Conservation (phyloP, 306 rosid genomes). For the Inga oerstediana region DNA sequence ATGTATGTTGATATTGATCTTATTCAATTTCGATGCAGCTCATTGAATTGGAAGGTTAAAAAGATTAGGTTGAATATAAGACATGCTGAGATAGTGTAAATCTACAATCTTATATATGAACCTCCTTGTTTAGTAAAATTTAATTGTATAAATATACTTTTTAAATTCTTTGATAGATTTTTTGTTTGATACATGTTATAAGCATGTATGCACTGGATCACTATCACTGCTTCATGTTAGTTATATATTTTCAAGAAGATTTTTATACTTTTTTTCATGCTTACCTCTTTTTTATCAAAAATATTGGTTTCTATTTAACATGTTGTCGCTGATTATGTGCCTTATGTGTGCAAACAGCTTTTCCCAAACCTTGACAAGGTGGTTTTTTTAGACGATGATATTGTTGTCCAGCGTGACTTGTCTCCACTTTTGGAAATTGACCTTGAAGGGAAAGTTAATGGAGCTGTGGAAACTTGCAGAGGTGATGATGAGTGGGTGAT, state of each 20-base stretch:
- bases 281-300: not conserved
- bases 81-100: not conserved
- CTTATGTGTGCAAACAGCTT: constrained; percentile 61
- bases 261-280: not conserved
- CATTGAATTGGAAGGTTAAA: not conserved
- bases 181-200: not conserved
- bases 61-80: not conserved
- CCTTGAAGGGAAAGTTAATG: constrained; percentile 55
- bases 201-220: not conserved
- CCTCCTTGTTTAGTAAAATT: not conserved
- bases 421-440: constrained; percentile 59
- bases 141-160: not conserved
- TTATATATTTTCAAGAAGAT: not conserved
- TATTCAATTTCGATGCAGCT: not conserved
- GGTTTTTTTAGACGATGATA: constrained; percentile 55
- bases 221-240: not conserved
- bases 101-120: not conserved
- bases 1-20: not conserved
- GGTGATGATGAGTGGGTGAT: constrained; percentile 62
- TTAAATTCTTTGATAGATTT: not conserved
- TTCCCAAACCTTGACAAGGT: constrained; percentile 96
- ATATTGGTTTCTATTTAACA: constrained; percentile 8
- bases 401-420: constrained; percentile 58
- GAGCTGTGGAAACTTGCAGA: constrained; percentile 61
- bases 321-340: constrained; percentile 36